Evolutionary conservation across 2,329 filamentous ascomycete genomes (phyloP).

Genomic region (Colletotrichum sidae): DNA sequence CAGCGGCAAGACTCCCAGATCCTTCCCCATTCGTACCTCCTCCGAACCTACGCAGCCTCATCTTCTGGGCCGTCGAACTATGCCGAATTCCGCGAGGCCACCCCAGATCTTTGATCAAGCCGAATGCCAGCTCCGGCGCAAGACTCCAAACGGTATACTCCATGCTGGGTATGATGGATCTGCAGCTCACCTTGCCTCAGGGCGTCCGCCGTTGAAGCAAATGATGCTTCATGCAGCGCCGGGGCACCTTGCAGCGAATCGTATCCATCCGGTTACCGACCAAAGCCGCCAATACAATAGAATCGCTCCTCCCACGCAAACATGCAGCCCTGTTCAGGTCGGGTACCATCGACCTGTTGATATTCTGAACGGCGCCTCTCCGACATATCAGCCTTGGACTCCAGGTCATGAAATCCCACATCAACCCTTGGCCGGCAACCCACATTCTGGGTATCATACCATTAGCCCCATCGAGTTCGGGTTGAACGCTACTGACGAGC

Average conservation of each 20-base stretch:
- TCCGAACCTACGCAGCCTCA: slow-evolving; percentile 45
- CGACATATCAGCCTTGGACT: slow-evolving; percentile 22
- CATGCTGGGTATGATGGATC: slow-evolving; percentile 92
- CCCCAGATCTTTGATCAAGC: slow-evolving; percentile 46
- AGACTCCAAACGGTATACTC: slow-evolving; percentile 94
- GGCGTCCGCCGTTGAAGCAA: slow-evolving; percentile 84
- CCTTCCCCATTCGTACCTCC: slow-evolving; percentile 51
- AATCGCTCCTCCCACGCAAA: background rate
- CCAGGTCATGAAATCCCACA: slow-evolving; percentile 11
- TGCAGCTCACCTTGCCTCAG: slow-evolving; percentile 76
- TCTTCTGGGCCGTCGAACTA: too few species aligned
- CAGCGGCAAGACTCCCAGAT: slow-evolving; percentile 43
- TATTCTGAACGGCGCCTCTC: background rate
- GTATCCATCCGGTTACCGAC: slow-evolving; percentile 32
- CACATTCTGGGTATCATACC: background rate
- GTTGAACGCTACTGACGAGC: slow-evolving; percentile 6
- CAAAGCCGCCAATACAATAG: background rate
- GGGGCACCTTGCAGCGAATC: slow-evolving; percentile 34
- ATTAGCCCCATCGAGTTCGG: slow-evolving; percentile 2
- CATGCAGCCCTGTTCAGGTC: slow-evolving; percentile 3
- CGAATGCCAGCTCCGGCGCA: slow-evolving; percentile 87
- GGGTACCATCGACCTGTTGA: slow-evolving; percentile 5
- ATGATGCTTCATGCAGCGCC: slow-evolving; percentile 75
- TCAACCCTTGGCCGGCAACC: slow-evolving; percentile 2
- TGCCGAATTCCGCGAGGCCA: background rate